These are phyloP conservation scores for Takashimella tepidaria DNA, from an alignment of 1,284 basidiomycete genomes.

Conservation along the genomic window DNA sequence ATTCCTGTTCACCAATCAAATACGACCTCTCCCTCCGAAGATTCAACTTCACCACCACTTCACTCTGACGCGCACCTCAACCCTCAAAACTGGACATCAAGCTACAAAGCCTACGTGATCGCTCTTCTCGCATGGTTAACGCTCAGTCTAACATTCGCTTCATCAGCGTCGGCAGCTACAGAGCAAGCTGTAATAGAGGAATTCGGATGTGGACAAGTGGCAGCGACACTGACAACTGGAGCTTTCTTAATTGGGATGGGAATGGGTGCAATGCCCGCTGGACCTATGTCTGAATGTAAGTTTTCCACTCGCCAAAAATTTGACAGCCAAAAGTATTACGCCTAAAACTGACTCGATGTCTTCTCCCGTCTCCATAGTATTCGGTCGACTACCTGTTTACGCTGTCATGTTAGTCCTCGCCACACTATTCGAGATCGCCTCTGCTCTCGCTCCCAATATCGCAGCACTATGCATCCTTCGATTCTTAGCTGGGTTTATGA, in stretches of 20 bases:
- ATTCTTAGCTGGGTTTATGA: slow-evolving; percentile 23
- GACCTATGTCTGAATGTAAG: slow-evolving; percentile 26
- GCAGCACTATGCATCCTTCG: slow-evolving; percentile 20
- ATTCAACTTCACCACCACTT: not conserved
- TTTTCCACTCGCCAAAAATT: not conserved
- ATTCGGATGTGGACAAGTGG: slow-evolving; percentile 20
- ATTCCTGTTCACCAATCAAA: too few relatives aligned
- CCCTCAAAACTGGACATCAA: slow-evolving; percentile 24
- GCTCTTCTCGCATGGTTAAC: slow-evolving; percentile 19
- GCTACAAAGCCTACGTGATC: slow-evolving; percentile 21
- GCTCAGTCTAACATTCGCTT: slow-evolving; percentile 23
- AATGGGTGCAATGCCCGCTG: slow-evolving; percentile 25
- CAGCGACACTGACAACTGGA: slow-evolving; percentile 19
- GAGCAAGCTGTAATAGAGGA: slow-evolving; percentile 18
- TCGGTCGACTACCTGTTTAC: slow-evolving; percentile 28
- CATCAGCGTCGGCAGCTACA: slow-evolving; percentile 16
- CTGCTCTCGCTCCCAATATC: slow-evolving; percentile 13
- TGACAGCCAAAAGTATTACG: too few relatives aligned
- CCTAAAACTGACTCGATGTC: not conserved
- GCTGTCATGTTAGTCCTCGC: slow-evolving; percentile 20
- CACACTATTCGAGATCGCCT: slow-evolving; percentile 22
- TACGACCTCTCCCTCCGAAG: not conserved
- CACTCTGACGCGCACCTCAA: not conserved
- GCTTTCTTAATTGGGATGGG: slow-evolving; percentile 25
- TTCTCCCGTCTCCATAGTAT: slow-evolving; percentile 10